Conservation (phyloP, 805 yeast genomes). For the Pichia cephalocereana region DNA sequence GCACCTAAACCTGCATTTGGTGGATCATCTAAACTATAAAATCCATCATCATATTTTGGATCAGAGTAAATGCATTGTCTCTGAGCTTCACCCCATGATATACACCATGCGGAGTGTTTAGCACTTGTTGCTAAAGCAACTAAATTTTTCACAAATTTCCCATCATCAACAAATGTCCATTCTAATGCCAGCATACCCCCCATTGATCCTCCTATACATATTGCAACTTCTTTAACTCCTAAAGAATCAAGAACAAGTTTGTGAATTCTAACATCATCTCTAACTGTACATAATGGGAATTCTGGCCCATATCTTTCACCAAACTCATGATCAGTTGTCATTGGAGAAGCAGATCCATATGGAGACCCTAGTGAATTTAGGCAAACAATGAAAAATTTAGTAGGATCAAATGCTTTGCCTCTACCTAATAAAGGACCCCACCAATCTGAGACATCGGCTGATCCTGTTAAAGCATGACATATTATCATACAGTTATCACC, state of each 20-base stretch:
- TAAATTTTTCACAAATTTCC: constrained; percentile 56
- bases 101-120: constrained; percentile 96
- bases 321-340: constrained; percentile 69
- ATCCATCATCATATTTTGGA: constrained; percentile 88
- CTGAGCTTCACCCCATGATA: constrained; percentile 98
- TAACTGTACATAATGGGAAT: constrained; percentile 87
- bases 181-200: constrained; percentile 96
- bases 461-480: constrained; percentile 93
- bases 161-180: constrained; percentile 57
- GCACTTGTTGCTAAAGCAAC: constrained; percentile 92
- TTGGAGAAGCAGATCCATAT: constrained; percentile 91
- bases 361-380: constrained; percentile 94
- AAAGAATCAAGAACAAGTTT: constrained; percentile 66
- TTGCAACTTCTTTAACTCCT: constrained; percentile 71
- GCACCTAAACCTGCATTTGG: constrained; percentile 87
- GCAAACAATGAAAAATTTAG: constrained; percentile 78
- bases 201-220: constrained; percentile 95
- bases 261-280: constrained; percentile 85
- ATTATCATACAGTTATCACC: constrained; percentile 79
- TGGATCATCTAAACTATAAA: constrained; percentile 66
- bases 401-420: constrained; percentile 83
- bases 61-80: constrained; percentile 93
- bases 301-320: constrained; percentile 80
- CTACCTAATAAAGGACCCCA: constrained; percentile 95
- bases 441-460: constrained; percentile 95